Evolutionary conservation across 495 filamentous ascomycete genomes (phyloP), one percentile per base, ranked within the genome.

Genomic region (Talaromyces adpressus): DNA sequence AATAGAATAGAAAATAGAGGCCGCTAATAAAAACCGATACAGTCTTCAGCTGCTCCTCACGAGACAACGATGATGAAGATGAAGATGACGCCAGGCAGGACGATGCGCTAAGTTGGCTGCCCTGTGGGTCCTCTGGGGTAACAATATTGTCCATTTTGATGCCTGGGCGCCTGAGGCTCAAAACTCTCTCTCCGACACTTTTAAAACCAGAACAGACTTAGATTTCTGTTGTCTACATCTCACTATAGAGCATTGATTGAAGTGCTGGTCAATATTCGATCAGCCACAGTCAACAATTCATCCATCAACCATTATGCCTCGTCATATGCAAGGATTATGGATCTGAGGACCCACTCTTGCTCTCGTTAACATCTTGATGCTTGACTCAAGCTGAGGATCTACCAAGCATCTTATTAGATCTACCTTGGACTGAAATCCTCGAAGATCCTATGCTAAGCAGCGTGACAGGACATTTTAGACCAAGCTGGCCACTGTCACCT

Each of bases 1-100:
- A 14, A n/a, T 16, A 27, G 11, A 14, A 27, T 27, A 54, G 52
- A 54, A 70, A 62, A 68, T 63, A 65, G 71, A 62, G 62, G 66
- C 14, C 14, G 12, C 36, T 41, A 41, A 16, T 41, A 16, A 16
- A 16, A 12, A 41, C 12, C 6, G 14, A 9, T 5, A 41, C 36
- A 41, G 36, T 41, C 36, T 16, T 41, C 36, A 41, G 14, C 36
- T 41, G 36, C 36, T 41, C 36, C 36, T 41, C 36, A 41, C 36
- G 36, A 67, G 59, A 59, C 39, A 57, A 25, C 6, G 30, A 57
- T 20, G 20, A 58, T 53, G 49, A 53, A 14, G 52, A 56, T 27
- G 22, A 56, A 20, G 52, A 56, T 56, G 52, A 56, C 52, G 52
- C 52, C 22, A 56, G 23, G 23, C 22, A 56, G 23, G 4, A 5